Conservation (phyloP, 345 rosid species). For the Ceriops decandra region DNA sequence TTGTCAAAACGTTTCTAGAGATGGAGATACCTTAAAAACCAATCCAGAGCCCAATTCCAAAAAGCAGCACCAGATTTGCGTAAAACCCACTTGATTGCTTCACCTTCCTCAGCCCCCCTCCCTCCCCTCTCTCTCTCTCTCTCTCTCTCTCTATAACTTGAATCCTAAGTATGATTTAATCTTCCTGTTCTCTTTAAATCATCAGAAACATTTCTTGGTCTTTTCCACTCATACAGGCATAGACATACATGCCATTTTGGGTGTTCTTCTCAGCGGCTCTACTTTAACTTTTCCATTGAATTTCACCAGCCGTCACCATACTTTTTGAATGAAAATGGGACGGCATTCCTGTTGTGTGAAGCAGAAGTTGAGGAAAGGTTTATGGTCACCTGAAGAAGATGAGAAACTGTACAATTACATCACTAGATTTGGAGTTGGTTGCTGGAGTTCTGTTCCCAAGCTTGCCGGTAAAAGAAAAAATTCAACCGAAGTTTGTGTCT, state of each 20-base stretch:
- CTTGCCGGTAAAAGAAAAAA: constrained; percentile 42
- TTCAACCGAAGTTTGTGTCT: neutral
- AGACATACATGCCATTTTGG: constrained; percentile 11
- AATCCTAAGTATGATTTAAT: constrained; percentile 48
- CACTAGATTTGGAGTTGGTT: constrained; percentile 54
- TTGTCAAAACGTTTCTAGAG: constrained; percentile 5
- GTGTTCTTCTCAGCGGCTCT: constrained; percentile 4
- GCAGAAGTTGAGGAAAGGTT: constrained; percentile 62
- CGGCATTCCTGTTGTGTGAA: constrained; percentile 54
- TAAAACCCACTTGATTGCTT: constrained; percentile 59
- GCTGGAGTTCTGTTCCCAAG: constrained; percentile 78
- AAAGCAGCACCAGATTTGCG: constrained; percentile 59
- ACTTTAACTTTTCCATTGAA: constrained; percentile 12
- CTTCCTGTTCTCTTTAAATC: constrained; percentile 33
- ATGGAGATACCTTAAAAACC: constrained; percentile 46
- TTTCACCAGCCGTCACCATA: neutral
- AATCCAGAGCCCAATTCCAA: constrained; percentile 48
- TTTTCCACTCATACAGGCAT: neutral
- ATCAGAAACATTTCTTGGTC: constrained; percentile 18
- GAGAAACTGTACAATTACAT: constrained; percentile 62
- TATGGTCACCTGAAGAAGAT: constrained; percentile 79
- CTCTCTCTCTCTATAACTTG: constrained; percentile 41
- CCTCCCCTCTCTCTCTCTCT: constrained; percentile 9
- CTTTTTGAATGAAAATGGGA: constrained; percentile 30
- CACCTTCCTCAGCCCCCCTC: constrained; percentile 37